phyloP scores from a whole-genome alignment of 2,329 filamentous ascomycete genomes.

The Hysterium pulicare region DNA sequence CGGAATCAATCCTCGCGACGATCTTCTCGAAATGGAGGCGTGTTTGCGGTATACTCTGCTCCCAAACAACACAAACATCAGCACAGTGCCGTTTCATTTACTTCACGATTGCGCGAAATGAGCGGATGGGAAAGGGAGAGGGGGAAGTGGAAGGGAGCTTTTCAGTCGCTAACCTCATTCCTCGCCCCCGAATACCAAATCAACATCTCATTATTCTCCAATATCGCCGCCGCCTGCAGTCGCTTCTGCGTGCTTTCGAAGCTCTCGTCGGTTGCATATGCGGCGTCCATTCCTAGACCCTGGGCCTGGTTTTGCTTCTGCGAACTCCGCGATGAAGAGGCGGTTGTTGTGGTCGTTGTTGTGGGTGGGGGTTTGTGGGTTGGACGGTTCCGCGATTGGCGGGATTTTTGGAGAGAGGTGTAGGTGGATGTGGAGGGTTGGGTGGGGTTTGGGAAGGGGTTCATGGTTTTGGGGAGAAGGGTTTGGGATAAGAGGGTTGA shows the following conservation, averaged over 20 bases:
- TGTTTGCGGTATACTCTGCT: constrained; percentile 16
- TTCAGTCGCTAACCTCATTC: constrained; percentile 28
- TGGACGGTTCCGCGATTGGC: constrained; percentile 22
- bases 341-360: constrained; percentile 3
- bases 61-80: not conserved
- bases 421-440: constrained; percentile 7
- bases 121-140: not conserved
- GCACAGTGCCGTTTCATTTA: too few relatives aligned
- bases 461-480: not conserved
- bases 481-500: too few relatives aligned
- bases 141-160: not conserved
- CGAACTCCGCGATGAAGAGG: not conserved
- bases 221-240: constrained; percentile 27
- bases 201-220: constrained; percentile 36
- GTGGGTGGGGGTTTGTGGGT: constrained; percentile 13
- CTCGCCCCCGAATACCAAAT: constrained; percentile 30
- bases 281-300: not conserved
- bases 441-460: constrained; percentile 4
- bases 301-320: not conserved
- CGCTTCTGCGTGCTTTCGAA: constrained; percentile 27
- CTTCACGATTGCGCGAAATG: not conserved
- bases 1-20: constrained; percentile 22
- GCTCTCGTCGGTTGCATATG: constrained; percentile 18
- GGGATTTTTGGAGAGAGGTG: constrained; percentile 22
- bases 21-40: constrained; percentile 29